Evolutionary conservation across 805 yeast genomes (phyloP).

Genomic region (Ogataea paraovalis): DNA sequence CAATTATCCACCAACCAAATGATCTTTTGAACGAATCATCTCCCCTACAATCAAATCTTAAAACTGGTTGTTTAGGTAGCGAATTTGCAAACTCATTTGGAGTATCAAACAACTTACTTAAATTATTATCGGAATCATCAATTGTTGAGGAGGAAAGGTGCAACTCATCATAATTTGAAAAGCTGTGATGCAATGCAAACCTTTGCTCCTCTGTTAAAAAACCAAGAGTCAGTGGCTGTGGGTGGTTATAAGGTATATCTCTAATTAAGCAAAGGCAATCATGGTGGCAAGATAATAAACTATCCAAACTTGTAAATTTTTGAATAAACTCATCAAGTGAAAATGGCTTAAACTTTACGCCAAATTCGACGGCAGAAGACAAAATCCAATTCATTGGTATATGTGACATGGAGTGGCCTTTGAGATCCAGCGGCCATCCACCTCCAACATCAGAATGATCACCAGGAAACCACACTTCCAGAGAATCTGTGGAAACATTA

Average conservation of each 20-base stretch:
- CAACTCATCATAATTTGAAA: not conserved
- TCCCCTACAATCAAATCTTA: slow-evolving; percentile 38
- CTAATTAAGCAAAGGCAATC: slow-evolving; percentile 39
- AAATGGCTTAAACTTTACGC: slow-evolving; percentile 42
- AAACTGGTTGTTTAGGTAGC: slow-evolving; percentile 23
- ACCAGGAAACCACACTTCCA: slow-evolving; percentile 67
- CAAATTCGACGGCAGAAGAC: slow-evolving; percentile 47
- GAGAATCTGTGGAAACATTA: slow-evolving; percentile 29
- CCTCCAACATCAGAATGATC: slow-evolving; percentile 71
- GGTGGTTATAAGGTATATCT: slow-evolving; percentile 15
- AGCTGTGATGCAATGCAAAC: not conserved
- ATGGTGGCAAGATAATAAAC: slow-evolving; percentile 48
- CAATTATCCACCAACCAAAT: slow-evolving; percentile 59
- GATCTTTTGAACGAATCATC: slow-evolving; percentile 23
- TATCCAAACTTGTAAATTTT: slow-evolving; percentile 36
- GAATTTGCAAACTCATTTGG: slow-evolving; percentile 9
- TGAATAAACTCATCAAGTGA: slow-evolving; percentile 38
- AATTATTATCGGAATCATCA: slow-evolving; percentile 1
- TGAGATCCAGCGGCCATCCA: slow-evolving; percentile 49
- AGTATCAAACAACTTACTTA: slow-evolving; percentile 11
- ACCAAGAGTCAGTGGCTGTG: not conserved
- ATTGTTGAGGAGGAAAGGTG: not conserved
- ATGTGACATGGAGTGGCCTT: slow-evolving; percentile 44
- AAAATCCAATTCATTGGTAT: slow-evolving; percentile 60
- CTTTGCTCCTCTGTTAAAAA: not conserved